These are phyloP conservation scores for Naganishia antarctica DNA, from an alignment of 768 basidiomycete genomes.

Conservation along the genomic window DNA sequence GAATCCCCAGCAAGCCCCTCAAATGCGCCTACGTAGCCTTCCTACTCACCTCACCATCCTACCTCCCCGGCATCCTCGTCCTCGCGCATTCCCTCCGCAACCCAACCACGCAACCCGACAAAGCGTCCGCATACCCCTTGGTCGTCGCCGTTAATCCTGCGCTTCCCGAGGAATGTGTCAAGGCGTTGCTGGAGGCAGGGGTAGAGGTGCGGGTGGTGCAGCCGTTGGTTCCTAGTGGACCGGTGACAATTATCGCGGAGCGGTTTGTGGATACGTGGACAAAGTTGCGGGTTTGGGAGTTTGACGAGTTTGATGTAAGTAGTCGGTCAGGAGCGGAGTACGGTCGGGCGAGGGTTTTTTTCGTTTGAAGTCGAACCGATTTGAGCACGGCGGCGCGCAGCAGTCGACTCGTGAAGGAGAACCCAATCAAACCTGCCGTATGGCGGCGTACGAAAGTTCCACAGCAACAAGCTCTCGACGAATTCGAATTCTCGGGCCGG, in stretches of 20 bases:
- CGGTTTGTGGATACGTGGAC: slow-evolving; percentile 50
- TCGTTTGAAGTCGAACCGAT: too few relatives aligned
- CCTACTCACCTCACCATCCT: slow-evolving; percentile 64
- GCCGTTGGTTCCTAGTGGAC: slow-evolving; percentile 28
- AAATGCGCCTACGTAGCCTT: slow-evolving; percentile 45
- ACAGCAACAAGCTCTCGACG: too few relatives aligned
- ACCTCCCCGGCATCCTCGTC: slow-evolving; percentile 82
- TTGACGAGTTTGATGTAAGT: slow-evolving; percentile 63
- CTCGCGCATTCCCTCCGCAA: slow-evolving; percentile 76
- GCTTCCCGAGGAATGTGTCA: slow-evolving; percentile 52
- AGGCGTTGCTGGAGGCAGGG: slow-evolving; percentile 25
- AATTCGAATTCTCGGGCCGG: too few relatives aligned
- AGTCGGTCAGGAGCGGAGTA: too few relatives aligned
- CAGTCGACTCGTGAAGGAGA: too few relatives aligned
- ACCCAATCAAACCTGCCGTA: too few relatives aligned
- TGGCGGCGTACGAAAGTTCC: too few relatives aligned
- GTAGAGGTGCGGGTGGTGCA: slow-evolving; percentile 28
- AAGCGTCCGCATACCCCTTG: slow-evolving; percentile 65
- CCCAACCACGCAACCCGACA: slow-evolving; percentile 29
- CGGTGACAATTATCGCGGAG: slow-evolving; percentile 32
- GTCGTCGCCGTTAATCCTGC: slow-evolving; percentile 66
- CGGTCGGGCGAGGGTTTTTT: too few relatives aligned
- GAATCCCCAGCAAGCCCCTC: background rate
- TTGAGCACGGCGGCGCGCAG: too few relatives aligned
- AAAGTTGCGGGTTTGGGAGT: slow-evolving; percentile 60